Conservation (phyloP, 805 yeast genomes). For the Soucietia sequanensis region DNA sequence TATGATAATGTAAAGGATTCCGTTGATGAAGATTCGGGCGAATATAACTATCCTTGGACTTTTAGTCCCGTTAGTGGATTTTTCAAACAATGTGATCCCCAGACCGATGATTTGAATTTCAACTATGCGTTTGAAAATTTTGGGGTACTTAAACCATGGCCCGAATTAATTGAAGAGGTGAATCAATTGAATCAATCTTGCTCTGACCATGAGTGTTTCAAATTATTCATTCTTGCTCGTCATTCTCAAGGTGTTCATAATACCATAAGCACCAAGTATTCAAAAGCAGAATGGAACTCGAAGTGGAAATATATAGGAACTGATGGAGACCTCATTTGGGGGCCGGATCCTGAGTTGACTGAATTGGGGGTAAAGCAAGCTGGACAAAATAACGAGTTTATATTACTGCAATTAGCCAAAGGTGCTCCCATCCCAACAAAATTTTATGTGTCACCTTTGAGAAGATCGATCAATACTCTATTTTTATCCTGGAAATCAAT, state of each 20-base stretch:
- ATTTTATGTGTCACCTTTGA: conserved; percentile 59
- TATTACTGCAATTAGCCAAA: conserved; percentile 37
- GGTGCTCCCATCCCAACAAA: conserved; percentile 53
- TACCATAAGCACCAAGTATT: conserved; percentile 49
- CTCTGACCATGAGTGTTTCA: conserved; percentile 34
- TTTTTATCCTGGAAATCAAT: conserved; percentile 44
- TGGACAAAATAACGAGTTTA: conserved; percentile 37
- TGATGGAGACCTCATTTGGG: conserved; percentile 54
- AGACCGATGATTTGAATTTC: conserved; percentile 46
- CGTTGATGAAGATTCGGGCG: too few species aligned
- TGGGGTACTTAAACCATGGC: conserved; percentile 44
- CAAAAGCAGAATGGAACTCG: conserved; percentile 49
- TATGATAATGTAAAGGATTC: too few species aligned
- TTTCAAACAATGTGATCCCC: conserved; percentile 41
- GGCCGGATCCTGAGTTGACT: conserved; percentile 59
- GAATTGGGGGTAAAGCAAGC: conserved; percentile 55
- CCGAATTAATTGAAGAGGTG: conserved; percentile 23
- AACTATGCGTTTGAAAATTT: conserved; percentile 42
- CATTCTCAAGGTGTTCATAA: conserved; percentile 72
- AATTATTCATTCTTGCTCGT: conserved; percentile 53
- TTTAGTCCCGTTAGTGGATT: conserved; percentile 46
- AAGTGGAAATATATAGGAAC: conserved; percentile 52
- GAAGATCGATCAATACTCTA: conserved; percentile 56
- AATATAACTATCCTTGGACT: too few species aligned
- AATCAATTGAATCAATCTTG: conserved; percentile 30